A percentile compares a stretch with the other conserved stretches of the same genome.
These are phyloP conservation scores for Beauveria bassiana DNA, from an alignment of 2,329 filamentous ascomycete species.

Conservation along the genomic window DNA sequence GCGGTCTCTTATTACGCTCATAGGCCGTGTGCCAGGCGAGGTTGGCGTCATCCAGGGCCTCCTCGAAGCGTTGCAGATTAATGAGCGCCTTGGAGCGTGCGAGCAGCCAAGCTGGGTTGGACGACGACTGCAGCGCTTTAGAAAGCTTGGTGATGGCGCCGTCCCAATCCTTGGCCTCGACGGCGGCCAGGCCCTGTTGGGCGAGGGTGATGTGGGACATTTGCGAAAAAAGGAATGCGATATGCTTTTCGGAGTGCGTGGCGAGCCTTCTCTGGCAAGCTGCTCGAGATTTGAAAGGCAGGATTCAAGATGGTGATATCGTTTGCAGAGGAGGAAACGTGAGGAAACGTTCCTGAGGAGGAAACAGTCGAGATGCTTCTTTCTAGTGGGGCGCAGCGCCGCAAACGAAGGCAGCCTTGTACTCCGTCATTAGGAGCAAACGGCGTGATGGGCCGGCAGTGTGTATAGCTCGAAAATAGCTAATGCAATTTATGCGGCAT, in stretches of 20 bases:
- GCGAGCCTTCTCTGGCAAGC: background rate
- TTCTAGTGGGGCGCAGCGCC: background rate
- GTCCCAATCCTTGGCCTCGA: slow-evolving; percentile 55
- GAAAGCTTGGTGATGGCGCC: slow-evolving; percentile 63
- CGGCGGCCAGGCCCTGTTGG: slow-evolving; percentile 56
- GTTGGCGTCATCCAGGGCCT: slow-evolving; percentile 64
- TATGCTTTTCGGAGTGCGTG: background rate
- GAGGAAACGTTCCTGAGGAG: background rate
- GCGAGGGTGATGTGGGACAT: slow-evolving; percentile 48
- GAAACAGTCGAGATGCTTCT: background rate
- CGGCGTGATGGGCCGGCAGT: background rate
- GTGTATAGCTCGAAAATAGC: no score
- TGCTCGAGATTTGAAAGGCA: no score
- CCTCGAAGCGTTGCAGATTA: slow-evolving; percentile 50
- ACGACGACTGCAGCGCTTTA: slow-evolving; percentile 55
- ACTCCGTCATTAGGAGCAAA: no score
- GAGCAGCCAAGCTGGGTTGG: slow-evolving; percentile 71
- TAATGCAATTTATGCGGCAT: no score
- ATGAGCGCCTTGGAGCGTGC: slow-evolving; percentile 74
- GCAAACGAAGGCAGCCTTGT: no score
- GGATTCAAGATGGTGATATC: no score
- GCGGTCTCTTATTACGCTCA: slow-evolving; percentile 63
- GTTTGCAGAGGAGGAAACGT: no score
- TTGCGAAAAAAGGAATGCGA: background rate
- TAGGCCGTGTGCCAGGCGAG: slow-evolving; percentile 53